Conservation (phyloP, 805 yeast species). For the Ogataea methanolica region DNA sequence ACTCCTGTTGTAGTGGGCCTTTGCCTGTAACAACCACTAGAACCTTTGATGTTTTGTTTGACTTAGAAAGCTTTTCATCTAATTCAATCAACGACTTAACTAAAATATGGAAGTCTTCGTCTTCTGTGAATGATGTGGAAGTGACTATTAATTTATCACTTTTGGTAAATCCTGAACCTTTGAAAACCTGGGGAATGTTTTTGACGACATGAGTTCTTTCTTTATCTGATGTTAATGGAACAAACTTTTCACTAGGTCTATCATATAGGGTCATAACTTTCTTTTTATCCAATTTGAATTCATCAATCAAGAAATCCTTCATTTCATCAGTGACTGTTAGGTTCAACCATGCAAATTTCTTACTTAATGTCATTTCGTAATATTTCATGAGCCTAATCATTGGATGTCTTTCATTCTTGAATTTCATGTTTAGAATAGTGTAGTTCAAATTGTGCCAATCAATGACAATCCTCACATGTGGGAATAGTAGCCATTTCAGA, state of each 20-base stretch:
- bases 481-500: constrained; percentile 39
- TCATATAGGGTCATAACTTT: constrained; percentile 71
- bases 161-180: constrained; percentile 4
- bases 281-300: constrained; percentile 47
- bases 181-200: constrained; percentile 31
- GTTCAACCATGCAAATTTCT: constrained; percentile 59
- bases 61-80: constrained; percentile 34
- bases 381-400: constrained; percentile 53
- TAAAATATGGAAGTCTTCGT: constrained; percentile 76
- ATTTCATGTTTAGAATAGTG: constrained; percentile 69
- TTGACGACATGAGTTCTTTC: constrained; percentile 30
- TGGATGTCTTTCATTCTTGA: constrained; percentile 49
- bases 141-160: constrained; percentile 67
- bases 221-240: constrained; percentile 38
- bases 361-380: constrained; percentile 63
- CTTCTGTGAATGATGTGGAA: constrained; percentile 94
- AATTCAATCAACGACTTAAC: constrained; percentile 63
- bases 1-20: constrained; percentile 70
- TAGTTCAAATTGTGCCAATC: constrained; percentile 98
- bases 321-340: constrained; percentile 77
- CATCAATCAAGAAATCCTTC: constrained; percentile 52
- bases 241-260: constrained; percentile 71
- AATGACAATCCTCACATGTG: constrained; percentile 59
- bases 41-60: constrained; percentile 39
- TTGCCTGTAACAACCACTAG: constrained; percentile 90